phyloP scores from a whole-genome alignment of 805 yeast species.

The Sungouiella blattae region DNA sequence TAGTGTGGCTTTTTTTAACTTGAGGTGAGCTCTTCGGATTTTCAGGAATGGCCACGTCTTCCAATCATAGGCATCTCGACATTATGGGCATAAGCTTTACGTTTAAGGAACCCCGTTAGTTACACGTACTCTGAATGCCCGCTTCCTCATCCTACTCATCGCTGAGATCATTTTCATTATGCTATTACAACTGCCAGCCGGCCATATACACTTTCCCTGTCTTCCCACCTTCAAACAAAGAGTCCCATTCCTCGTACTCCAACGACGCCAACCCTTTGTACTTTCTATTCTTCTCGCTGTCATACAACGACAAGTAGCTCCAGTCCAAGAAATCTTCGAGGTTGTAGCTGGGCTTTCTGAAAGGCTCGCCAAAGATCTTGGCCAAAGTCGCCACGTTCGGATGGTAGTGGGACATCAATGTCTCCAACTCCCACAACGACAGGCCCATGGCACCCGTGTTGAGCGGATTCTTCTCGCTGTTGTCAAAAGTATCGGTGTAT shows the following conservation, averaged over 20 bases:
- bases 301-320: constrained; percentile 66
- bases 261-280: constrained; percentile 73
- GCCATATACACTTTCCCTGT: constrained; percentile 13
- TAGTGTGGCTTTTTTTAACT: no score
- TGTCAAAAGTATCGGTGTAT: constrained; percentile 64
- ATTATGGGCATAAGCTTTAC: no score
- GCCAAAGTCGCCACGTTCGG: constrained; percentile 94
- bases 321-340: constrained; percentile 95
- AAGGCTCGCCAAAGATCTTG: constrained; percentile 83
- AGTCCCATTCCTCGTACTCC: constrained; percentile 61
- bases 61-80: no score
- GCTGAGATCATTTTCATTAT: no score
- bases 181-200: constrained; percentile 12
- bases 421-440: constrained; percentile 88
- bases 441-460: constrained; percentile 76
- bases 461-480: constrained; percentile 67
- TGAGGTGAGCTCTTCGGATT: no score
- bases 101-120: no score
- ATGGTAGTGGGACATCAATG: constrained; percentile 81
- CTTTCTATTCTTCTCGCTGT: constrained; percentile 59
- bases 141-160: no score
- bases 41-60: no score
- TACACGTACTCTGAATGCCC: no score
- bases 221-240: constrained; percentile 24
- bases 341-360: constrained; percentile 79